Percentiles rank a stretch among this genome's conserved stretches.
Conservation (phyloP, 2,329 filamentous ascomycete genomes). For the Dryadomyces quercivorus region DNA sequence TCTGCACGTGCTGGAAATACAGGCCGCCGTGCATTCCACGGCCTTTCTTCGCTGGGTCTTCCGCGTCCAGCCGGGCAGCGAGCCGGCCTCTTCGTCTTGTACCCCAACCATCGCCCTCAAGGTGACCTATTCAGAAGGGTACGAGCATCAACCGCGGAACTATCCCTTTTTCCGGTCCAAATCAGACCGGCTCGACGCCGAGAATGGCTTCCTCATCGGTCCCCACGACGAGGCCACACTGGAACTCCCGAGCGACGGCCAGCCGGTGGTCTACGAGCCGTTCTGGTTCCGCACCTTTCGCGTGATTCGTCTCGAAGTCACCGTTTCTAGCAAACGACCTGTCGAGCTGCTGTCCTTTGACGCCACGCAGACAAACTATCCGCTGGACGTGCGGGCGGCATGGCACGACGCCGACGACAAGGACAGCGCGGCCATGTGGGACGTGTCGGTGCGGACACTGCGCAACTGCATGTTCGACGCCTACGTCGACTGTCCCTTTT, state of each 20-base stretch:
- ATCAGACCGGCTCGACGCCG: conserved; percentile 21
- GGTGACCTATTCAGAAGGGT: conserved; percentile 21
- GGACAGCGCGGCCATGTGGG: conserved; percentile 12
- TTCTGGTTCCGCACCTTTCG: conserved; percentile 30
- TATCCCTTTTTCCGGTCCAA: conserved; percentile 28
- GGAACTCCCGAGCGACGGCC: conserved; percentile 8
- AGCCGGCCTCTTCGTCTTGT: background rate
- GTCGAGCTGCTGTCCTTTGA: conserved; percentile 16
- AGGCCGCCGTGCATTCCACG: conserved; percentile 17
- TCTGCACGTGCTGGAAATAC: conserved; percentile 14
- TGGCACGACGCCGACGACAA: conserved; percentile 11
- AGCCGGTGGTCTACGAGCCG: conserved; percentile 19
- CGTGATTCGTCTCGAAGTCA: conserved; percentile 19
- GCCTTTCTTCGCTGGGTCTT: conserved; percentile 16
- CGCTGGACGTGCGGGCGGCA: conserved; percentile 18
- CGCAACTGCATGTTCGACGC: conserved; percentile 23
- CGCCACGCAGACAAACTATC: conserved; percentile 24
- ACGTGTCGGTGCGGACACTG: conserved; percentile 19
- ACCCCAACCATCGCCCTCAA: conserved; percentile 9
- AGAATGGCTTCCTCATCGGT: conserved; percentile 16
- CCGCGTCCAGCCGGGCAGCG: background rate
- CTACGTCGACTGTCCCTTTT: conserved; percentile 23
- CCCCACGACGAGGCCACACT: conserved; percentile 22
- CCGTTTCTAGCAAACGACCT: conserved; percentile 10
- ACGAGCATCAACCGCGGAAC: conserved; percentile 20